Evolutionary conservation across 495 filamentous ascomycete genomes (phyloP).

Genomic region (Xylaria longipes): DNA sequence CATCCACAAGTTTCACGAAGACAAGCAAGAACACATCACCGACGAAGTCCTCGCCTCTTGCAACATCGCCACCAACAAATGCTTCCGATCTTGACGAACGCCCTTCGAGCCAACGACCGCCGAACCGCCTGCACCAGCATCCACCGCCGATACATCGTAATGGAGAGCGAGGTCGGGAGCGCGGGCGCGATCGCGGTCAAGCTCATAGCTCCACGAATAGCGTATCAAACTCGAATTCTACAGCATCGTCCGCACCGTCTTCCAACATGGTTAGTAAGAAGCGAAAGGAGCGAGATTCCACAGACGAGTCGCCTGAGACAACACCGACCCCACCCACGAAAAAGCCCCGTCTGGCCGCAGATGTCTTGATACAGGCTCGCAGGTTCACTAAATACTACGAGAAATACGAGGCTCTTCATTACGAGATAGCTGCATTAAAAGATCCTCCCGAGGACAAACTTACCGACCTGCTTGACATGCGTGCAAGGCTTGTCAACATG

Average conservation of each 20-base stretch:
- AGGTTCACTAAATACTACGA: conserved; percentile 68
- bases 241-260: conserved; percentile 27
- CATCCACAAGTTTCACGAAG: conserved; percentile 40
- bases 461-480: conserved; percentile 65
- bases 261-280: conserved; percentile 42
- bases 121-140: conserved; percentile 31
- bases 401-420: conserved; percentile 68
- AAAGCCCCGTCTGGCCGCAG: conserved; percentile 45
- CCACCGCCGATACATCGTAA: conserved; percentile 31
- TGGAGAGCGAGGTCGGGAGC: conserved; percentile 32
- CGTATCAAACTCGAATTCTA: conserved; percentile 31
- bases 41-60: conserved; percentile 75
- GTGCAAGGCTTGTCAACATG: conserved; percentile 62
- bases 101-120: conserved; percentile 40
- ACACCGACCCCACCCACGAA: conserved; percentile 42
- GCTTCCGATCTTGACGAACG: conserved; percentile 66
- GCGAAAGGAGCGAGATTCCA: conserved; percentile 43
- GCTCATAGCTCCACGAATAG: conserved; percentile 27
- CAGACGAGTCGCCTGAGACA: conserved; percentile 37
- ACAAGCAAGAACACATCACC: conserved; percentile 63
- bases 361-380: conserved; percentile 60
- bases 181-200: conserved; percentile 41
- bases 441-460: conserved; percentile 63
- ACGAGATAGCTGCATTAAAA: conserved; percentile 58
- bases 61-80: conserved; percentile 77